Conservation (phyloP, 345 rosid genomes). For the Camelina neglecta region DNA sequence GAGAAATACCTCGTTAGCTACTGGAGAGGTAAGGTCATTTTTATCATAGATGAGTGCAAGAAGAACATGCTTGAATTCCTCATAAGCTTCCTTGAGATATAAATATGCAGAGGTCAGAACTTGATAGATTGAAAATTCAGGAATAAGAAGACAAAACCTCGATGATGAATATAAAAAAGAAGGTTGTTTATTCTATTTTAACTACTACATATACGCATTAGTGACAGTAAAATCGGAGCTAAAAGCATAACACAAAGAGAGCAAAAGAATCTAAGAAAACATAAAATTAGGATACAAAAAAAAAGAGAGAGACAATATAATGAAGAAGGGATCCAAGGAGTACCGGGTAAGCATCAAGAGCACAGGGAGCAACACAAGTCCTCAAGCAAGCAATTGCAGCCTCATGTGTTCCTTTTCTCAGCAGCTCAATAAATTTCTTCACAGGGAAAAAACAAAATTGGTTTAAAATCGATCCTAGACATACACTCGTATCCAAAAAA, state of each 20-base stretch:
- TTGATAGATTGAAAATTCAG: background rate
- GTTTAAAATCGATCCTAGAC: background rate
- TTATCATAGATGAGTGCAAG: conserved; percentile 87
- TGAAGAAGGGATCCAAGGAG: background rate
- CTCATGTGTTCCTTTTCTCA: conserved; percentile 76
- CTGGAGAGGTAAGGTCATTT: conserved; percentile 82
- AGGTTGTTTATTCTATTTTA: background rate
- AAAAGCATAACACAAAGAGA: conserved; percentile 16
- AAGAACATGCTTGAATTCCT: conserved; percentile 96
- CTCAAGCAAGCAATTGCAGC: conserved; percentile 80
- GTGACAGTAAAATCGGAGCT: conserved; percentile 1
- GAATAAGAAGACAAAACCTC: background rate
- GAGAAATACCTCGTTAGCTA: conserved; percentile 76
- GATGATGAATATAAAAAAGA: background rate
- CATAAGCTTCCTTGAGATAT: conserved; percentile 87
- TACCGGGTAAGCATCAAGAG: conserved; percentile 98
- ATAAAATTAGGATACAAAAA: background rate
- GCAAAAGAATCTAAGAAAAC: conserved; percentile 1
- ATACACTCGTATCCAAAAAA: no score
- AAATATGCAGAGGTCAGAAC: conserved; percentile 49
- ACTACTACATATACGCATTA: background rate
- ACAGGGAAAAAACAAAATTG: conserved; percentile 12
- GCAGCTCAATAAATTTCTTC: conserved; percentile 90
- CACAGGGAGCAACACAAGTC: conserved; percentile 90
- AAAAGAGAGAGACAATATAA: background rate